Evolutionary conservation across 2,329 filamentous ascomycete genomes (phyloP).

Genomic region (Basipetospora chlamydospora): DNA sequence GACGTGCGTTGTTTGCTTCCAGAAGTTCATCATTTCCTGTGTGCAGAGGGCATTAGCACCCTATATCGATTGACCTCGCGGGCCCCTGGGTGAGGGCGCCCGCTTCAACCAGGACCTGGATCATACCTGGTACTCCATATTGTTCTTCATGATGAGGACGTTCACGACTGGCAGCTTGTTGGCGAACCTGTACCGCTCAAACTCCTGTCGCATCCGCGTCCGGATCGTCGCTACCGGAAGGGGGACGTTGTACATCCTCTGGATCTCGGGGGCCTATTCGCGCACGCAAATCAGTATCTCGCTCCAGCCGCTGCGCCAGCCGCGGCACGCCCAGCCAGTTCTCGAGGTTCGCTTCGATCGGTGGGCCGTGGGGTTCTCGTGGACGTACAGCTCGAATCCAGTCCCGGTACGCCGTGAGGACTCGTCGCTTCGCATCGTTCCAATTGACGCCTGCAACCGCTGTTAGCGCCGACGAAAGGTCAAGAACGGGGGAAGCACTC

Average conservation of each 20-base stretch:
- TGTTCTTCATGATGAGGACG: conserved; percentile 77
- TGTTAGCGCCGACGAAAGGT: conserved; percentile 26
- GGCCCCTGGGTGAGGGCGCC: neutral
- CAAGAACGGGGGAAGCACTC: no score
- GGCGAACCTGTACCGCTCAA: conserved; percentile 88
- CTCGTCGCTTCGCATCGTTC: conserved; percentile 75
- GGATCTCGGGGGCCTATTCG: conserved; percentile 82
- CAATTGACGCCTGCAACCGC: conserved; percentile 60
- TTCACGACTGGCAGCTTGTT: conserved; percentile 80
- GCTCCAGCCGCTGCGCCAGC: no score
- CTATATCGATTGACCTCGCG: neutral
- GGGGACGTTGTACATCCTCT: conserved; percentile 90
- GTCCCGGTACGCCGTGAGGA: conserved; percentile 79
- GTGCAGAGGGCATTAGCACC: neutral
- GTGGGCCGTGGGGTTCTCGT: neutral
- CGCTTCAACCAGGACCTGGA: neutral
- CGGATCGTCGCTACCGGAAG: conserved; percentile 77
- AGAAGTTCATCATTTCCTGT: conserved; percentile 97
- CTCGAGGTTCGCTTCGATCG: neutral
- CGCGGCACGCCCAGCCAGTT: no score
- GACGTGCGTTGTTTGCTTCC: conserved; percentile 92
- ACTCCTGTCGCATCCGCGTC: conserved; percentile 91
- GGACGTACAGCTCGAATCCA: conserved; percentile 87
- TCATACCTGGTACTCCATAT: conserved; percentile 82
- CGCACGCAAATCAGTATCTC: no score